Percentiles rank a stretch among this genome's conserved stretches.
Evolutionary conservation across 208 protist genomes (phyloP).

Genomic region (Acanthamoeba lenticulata): DNA sequence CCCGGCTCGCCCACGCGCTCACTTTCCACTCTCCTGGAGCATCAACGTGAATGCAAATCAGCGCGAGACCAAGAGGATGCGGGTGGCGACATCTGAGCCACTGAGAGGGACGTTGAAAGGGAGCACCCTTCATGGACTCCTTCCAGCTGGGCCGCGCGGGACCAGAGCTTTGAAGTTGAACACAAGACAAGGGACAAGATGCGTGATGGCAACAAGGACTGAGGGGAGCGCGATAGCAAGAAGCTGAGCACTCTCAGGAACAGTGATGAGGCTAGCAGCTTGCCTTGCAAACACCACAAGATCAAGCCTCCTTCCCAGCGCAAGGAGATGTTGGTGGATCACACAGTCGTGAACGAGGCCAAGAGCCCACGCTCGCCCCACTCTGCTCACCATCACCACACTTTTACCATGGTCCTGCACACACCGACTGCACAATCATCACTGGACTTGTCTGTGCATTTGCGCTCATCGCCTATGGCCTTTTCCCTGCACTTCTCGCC

Average conservation of each 20-base stretch:
- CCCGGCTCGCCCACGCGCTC: too few relatives aligned
- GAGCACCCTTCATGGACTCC: too few relatives aligned
- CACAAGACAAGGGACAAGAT: not conserved
- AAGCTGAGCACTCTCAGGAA: not conserved
- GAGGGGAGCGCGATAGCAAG: not conserved
- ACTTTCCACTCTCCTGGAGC: too few relatives aligned
- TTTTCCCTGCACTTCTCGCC: not conserved
- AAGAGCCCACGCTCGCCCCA: not conserved
- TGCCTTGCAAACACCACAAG: too few relatives aligned
- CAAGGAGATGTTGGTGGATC: too few relatives aligned
- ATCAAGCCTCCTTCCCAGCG: too few relatives aligned
- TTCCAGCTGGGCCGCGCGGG: too few relatives aligned
- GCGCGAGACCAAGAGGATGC: not conserved
- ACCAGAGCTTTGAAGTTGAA: not conserved
- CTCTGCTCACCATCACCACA: not conserved
- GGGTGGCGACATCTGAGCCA: too few relatives aligned
- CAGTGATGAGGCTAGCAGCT: not conserved
- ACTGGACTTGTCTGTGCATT: not conserved
- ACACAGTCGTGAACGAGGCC: too few relatives aligned
- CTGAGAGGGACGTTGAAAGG: too few relatives aligned
- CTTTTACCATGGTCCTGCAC: not conserved
- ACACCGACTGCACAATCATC: not conserved
- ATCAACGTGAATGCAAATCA: not conserved
- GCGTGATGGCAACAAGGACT: not conserved
- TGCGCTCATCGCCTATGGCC: not conserved